phyloP scores from a whole-genome alignment of 805 yeast species.

The Barnettozyma botsteinii region DNA sequence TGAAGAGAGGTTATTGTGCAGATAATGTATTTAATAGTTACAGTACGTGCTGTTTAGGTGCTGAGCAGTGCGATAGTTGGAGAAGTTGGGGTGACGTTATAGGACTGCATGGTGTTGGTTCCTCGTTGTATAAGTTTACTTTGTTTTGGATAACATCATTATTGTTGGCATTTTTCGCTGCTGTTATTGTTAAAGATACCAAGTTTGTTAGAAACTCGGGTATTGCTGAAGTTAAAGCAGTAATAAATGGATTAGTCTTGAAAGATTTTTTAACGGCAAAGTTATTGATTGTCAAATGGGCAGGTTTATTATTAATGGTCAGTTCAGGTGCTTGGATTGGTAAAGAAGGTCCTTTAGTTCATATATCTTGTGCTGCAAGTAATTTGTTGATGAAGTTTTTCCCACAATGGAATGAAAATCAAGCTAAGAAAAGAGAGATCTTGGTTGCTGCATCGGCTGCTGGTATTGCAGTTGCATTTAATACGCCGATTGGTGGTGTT shows the following conservation, averaged over 20 bases:
- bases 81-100: conserved; percentile 28
- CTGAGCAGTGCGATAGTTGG: conserved; percentile 31
- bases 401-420: conserved; percentile 34
- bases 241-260: conserved; percentile 60
- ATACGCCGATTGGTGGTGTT: conserved; percentile 86
- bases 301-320: conserved; percentile 58
- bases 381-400: conserved; percentile 31
- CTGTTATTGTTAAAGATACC: conserved; percentile 25
- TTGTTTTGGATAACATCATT: conserved; percentile 35
- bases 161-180: conserved; percentile 35
- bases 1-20: conserved; percentile 48
- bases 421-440: conserved; percentile 60
- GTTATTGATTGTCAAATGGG: conserved; percentile 49
- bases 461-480: conserved; percentile 81
- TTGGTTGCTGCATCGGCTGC: conserved; percentile 74
- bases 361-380: conserved; percentile 62
- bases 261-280: conserved; percentile 44
- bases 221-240: conserved; percentile 65
- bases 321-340: conserved; percentile 82
- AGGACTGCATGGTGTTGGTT: conserved; percentile 23
- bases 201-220: conserved; percentile 51
- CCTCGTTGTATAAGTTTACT: conserved; percentile 29
- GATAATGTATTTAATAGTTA: conserved; percentile 25
- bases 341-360: conserved; percentile 83
- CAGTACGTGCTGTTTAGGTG: conserved; percentile 29